These are phyloP conservation scores for Cyanophora paradoxa DNA, from an alignment of 78 protist genomes.

Conservation along the genomic window DNA sequence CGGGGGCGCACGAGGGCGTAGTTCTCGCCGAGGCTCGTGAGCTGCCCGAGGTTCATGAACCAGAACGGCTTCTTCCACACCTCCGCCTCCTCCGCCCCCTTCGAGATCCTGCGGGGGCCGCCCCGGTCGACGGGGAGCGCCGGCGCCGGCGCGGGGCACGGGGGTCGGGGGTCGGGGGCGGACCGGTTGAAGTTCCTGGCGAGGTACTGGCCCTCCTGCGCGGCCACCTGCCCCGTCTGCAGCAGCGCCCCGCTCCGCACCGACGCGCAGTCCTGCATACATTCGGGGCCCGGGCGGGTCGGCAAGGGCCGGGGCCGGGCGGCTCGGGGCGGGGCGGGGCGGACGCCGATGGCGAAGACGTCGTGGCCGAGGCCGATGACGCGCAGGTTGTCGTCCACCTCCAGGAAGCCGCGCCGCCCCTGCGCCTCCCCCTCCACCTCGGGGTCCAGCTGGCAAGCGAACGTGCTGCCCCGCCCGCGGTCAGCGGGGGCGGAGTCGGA, in stretches of 20 bases:
- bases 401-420: too few relatives aligned
- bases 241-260: background rate
- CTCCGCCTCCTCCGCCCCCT: background rate
- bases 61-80: background rate
- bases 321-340: too few relatives aligned
- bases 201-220: background rate
- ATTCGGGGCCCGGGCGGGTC: too few relatives aligned
- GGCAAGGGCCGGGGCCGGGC: too few relatives aligned
- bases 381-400: background rate
- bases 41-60: background rate
- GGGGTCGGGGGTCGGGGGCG: too few relatives aligned
- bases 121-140: too few relatives aligned
- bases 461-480: too few relatives aligned
- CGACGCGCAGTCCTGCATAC: background rate
- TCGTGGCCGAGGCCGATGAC: background rate
- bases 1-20: background rate
- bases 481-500: too few relatives aligned
- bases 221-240: conserved; percentile 4
- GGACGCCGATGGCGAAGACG: background rate
- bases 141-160: too few relatives aligned
- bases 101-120: background rate
- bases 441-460: background rate
- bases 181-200: background rate
- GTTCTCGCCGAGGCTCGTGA: background rate
- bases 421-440: too few relatives aligned